Conservation (phyloP, 2,329 filamentous ascomycete species). For the Colletotrichum chlorophyti region DNA sequence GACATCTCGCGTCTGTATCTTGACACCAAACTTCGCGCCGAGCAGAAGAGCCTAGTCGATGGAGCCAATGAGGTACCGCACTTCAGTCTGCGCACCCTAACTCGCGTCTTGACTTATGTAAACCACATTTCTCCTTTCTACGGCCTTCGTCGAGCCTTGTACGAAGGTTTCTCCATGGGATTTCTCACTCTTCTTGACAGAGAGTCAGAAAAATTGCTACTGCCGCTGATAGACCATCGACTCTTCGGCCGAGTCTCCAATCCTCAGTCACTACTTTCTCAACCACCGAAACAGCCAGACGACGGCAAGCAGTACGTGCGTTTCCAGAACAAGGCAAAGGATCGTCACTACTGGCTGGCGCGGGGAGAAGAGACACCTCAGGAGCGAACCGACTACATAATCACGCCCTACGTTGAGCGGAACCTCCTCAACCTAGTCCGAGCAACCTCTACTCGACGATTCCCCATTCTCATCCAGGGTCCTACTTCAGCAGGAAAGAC, state of each 20-base stretch:
- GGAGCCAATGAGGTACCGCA: constrained; percentile 95
- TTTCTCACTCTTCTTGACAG: constrained; percentile 89
- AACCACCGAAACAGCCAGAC: constrained; percentile 77
- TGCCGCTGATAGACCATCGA: constrained; percentile 81
- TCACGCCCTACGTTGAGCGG: constrained; percentile 92
- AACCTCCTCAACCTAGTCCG: constrained; percentile 95
- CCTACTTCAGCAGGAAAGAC: constrained; percentile 98
- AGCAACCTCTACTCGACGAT: constrained; percentile 88
- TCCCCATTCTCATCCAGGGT: constrained; percentile 94
- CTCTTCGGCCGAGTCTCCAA: constrained; percentile 76
- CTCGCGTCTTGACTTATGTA: constrained; percentile 87
- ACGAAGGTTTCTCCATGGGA: constrained; percentile 97
- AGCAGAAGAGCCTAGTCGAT: constrained; percentile 87
- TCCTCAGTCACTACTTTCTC: constrained; percentile 75
- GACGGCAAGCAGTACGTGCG: constrained; percentile 82
- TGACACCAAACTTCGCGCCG: constrained; percentile 81
- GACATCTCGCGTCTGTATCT: constrained; percentile 90
- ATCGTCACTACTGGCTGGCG: constrained; percentile 87
- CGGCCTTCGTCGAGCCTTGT: constrained; percentile 83
- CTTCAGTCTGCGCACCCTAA: constrained; percentile 94
- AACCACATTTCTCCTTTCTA: constrained; percentile 84
- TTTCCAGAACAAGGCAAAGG: constrained; percentile 69
- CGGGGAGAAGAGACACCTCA: constrained; percentile 73
- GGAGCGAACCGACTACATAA: constrained; percentile 89
- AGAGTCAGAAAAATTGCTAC: constrained; percentile 79